These are phyloP conservation scores for Sarcomyxa edulis DNA, from an alignment of 768 basidiomycete genomes.

Conservation along the genomic window DNA sequence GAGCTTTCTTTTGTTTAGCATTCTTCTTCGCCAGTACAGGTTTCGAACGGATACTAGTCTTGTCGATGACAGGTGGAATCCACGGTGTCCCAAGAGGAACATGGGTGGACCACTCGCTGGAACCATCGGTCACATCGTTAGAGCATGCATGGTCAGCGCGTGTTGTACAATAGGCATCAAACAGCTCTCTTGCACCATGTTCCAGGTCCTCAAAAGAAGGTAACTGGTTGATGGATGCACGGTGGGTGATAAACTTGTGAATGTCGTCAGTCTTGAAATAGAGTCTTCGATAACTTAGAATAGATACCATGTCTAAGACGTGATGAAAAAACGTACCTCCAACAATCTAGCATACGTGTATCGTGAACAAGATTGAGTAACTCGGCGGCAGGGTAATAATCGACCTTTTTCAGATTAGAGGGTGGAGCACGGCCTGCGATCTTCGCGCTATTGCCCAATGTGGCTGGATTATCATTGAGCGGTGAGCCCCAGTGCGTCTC, in stretches of 20 bases:
- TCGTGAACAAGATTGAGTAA: conserved; percentile 20
- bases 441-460: conserved; percentile 22
- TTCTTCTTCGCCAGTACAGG: too few relatives aligned
- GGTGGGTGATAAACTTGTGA: conserved; percentile 12
- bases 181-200: conserved; percentile 7
- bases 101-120: conserved; percentile 2
- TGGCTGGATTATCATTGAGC: conserved; percentile 19
- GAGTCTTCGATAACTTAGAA: conserved; percentile 3
- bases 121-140: conserved; percentile 1
- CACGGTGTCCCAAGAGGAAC: conserved; percentile 6
- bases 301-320: too few relatives aligned
- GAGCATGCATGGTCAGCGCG: conserved; percentile 7
- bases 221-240: not conserved
- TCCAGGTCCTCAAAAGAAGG: conserved; percentile 17
- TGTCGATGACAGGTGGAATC: not conserved
- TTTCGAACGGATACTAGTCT: too few relatives aligned
- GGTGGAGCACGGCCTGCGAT: conserved; percentile 22
- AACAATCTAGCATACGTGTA: conserved; percentile 26
- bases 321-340: conserved; percentile 24
- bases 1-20: too few relatives aligned
- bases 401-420: conserved; percentile 26
- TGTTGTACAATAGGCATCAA: conserved; percentile 6
- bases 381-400: conserved; percentile 20
- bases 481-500: conserved; percentile 25
- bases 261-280: conserved; percentile 9